Evolutionary conservation across 2,329 filamentous ascomycete species (phyloP), one percentile per base, ranked within the genome.

Genomic region (Paracorniculantispora psalliotae): DNA sequence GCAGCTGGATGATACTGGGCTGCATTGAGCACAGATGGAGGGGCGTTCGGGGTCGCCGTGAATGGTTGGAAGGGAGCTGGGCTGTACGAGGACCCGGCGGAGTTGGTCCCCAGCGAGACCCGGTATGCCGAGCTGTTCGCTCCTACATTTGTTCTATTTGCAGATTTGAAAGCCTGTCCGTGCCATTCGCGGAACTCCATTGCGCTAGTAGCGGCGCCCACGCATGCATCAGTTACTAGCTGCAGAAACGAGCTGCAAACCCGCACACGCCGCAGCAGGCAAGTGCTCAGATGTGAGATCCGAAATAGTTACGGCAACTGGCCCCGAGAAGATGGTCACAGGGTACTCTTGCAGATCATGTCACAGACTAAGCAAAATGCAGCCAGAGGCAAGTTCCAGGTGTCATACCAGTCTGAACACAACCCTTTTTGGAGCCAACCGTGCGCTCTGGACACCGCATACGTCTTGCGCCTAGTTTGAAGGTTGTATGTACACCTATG

Each of bases 1-100:
- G 39, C 39, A 25, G n/a, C 37, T 44, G 54, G 35, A 39, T 46
- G n/a, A 48, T 44, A 57, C 41, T 23, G 26, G 54, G 30, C 33
- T 57, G 54, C 44, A 33, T 57, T 41, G 44, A 49, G 54, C 54
- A 57, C 54, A 44, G 54, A 57, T 48, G 54, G 35, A 49, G 33
- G 25, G 54, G 39, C 52, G 23, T 21, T 26, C 54, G 54, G 54
- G 21, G 35, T 49, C 44, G 54, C 54, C 54, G 54, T 57, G 46
- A 57, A 44, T 55, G 52, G 52, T 41, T 55, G 37, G 15, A 21
- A 23, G n/a, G 17, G 15, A 15, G 39, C 12, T 41, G 12, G 23
- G 44, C 28, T 30, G 33, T 57, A 13, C 43, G 52, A 56, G 23
- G 33, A 26, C 23, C 21, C 39, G 30, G 41, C 33, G 23, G 39